phyloP scores from a whole-genome alignment of 371 early-diverging fungal species.

The Apophysomyces trapeziformis region DNA sequence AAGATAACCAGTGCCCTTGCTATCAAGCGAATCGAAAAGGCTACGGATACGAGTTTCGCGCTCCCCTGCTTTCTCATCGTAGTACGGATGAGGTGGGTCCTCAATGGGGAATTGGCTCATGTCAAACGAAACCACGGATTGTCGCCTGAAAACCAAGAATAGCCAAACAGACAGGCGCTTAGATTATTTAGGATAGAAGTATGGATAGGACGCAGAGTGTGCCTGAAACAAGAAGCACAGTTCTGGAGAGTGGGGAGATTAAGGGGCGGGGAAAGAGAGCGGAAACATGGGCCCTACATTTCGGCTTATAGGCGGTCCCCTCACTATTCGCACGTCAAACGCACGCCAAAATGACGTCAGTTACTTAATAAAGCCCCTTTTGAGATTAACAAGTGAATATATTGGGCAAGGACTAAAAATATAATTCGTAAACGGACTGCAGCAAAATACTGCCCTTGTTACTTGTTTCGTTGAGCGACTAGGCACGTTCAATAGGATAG shows the following conservation, averaged over 20 bases:
- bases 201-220: neutral
- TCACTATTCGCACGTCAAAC: no score
- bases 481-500: no score
- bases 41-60: slow-evolving; percentile 51
- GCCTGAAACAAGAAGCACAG: slow-evolving; percentile 2
- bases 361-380: no score
- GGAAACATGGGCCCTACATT: neutral
- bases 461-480: no score
- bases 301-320: no score
- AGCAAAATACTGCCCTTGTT: no score
- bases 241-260: slow-evolving; percentile 9
- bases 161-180: neutral
- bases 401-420: no score
- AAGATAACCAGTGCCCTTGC: slow-evolving; percentile 44
- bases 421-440: no score
- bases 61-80: slow-evolving; percentile 51
- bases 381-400: no score
- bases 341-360: no score
- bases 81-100: slow-evolving; percentile 46
- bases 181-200: neutral
- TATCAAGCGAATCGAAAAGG: slow-evolving; percentile 53
- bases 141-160: neutral
- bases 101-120: slow-evolving; percentile 7
- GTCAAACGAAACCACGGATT: neutral
- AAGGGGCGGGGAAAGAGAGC: neutral